phyloP scores from a whole-genome alignment of 2,329 filamentous ascomycete species.

The Fusarium solani-melongenae region DNA sequence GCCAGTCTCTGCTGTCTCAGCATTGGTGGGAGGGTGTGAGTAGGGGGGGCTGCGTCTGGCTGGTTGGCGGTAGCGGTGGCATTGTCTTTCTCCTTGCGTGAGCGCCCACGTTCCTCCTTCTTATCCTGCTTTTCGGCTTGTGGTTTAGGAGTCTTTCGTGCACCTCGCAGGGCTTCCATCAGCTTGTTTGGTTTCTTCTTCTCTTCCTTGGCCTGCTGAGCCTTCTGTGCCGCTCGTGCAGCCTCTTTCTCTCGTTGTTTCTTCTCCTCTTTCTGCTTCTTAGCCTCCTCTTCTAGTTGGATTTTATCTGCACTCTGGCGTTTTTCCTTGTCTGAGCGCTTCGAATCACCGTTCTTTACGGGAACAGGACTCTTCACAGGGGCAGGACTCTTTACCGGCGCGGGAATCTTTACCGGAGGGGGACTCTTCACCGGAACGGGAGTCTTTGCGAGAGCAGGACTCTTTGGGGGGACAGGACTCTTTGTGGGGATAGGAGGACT shows the following conservation, averaged over 20 bases:
- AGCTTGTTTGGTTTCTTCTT: background rate
- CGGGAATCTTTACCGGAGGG: background rate
- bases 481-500: background rate
- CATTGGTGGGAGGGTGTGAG: background rate
- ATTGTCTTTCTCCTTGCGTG: background rate
- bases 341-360: background rate
- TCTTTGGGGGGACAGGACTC: background rate
- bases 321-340: background rate
- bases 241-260: background rate
- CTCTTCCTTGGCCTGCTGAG: background rate
- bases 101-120: slow-evolving; percentile 2
- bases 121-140: background rate
- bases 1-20: slow-evolving; percentile 9
- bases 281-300: slow-evolving; percentile 1
- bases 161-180: background rate
- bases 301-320: background rate
- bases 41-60: background rate
- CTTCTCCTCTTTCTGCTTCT: background rate
- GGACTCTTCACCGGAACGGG: background rate
- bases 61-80: background rate
- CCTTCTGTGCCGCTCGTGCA: background rate
- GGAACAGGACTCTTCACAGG: background rate
- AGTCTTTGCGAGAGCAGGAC: background rate
- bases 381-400: background rate
- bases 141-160: background rate